Percentiles rank a stretch among this genome's conserved stretches.
Conservation (phyloP, 495 filamentous ascomycete species). For the Penicillium chermesinum region DNA sequence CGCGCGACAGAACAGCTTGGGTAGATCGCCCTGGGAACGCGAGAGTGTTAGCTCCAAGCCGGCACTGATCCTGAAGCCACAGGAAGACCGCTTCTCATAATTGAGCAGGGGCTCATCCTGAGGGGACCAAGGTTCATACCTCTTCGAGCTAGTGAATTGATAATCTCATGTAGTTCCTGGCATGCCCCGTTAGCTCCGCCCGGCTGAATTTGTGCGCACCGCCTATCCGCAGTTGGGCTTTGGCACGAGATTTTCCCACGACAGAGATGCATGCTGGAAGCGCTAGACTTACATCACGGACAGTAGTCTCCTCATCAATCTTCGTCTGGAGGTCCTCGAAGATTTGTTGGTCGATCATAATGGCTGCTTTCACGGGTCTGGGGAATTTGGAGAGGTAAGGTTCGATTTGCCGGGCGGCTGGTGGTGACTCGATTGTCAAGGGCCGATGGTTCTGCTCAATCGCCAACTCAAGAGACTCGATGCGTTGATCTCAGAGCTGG, state of each 20-base stretch:
- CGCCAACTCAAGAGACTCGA: too few species aligned
- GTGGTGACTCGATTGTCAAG: not conserved
- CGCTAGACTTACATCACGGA: slow-evolving; percentile 62
- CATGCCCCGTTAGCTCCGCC: slow-evolving; percentile 7
- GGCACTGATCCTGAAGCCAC: not conserved
- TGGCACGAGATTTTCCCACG: slow-evolving; percentile 22
- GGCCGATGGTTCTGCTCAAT: too few species aligned
- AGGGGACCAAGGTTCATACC: slow-evolving; percentile 38
- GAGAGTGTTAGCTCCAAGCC: slow-evolving; percentile 7
- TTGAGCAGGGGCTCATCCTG: not conserved
- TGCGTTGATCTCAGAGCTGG: too few species aligned
- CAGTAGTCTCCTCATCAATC: slow-evolving; percentile 77
- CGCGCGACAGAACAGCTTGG: slow-evolving; percentile 75
- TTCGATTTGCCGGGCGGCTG: slow-evolving; percentile 6
- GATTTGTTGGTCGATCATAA: slow-evolving; percentile 69
- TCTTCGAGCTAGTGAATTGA: slow-evolving; percentile 70
- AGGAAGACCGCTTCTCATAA: not conserved
- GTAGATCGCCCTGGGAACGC: slow-evolving; percentile 52
- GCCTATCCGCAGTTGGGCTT: slow-evolving; percentile 13
- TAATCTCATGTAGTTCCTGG: slow-evolving; percentile 70
- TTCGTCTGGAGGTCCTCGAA: slow-evolving; percentile 84
- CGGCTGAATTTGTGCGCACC: slow-evolving; percentile 5
- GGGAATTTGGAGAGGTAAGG: slow-evolving; percentile 4
- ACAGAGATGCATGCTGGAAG: slow-evolving; percentile 7
- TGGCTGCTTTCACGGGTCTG: not conserved